phyloP scores from a whole-genome alignment of 306 rosid genomes.

The Senna tora region DNA sequence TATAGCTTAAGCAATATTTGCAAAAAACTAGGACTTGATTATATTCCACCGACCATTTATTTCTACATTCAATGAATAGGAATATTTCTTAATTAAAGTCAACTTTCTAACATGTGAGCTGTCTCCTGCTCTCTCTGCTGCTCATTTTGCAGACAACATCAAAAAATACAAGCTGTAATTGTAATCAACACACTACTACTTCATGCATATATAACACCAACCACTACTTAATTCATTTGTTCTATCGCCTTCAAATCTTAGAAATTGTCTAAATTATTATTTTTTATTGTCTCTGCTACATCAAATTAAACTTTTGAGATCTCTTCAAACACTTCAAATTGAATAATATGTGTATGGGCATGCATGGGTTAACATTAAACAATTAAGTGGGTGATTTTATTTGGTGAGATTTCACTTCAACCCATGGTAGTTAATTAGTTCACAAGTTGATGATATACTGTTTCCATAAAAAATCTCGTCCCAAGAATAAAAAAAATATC shows the following conservation, averaged over 20 bases:
- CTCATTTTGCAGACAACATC: slow-evolving; percentile 32
- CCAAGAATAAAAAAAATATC: neutral
- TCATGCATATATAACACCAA: too few relatives aligned
- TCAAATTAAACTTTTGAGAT: neutral
- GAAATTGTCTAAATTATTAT: too few relatives aligned
- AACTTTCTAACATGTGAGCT: slow-evolving; percentile 38
- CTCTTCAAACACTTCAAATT: neutral
- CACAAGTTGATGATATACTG: neutral
- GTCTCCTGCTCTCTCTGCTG: slow-evolving; percentile 35
- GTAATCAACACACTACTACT: too few relatives aligned
- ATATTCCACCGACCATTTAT: slow-evolving; percentile 15
- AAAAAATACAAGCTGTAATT: slow-evolving; percentile 38
- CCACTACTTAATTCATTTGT: too few relatives aligned
- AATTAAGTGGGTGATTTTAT: slow-evolving; percentile 24
- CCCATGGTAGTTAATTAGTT: too few relatives aligned
- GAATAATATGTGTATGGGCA: too few relatives aligned
- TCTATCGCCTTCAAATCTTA: too few relatives aligned
- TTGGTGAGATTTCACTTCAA: slow-evolving; percentile 10
- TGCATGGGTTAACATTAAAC: too few relatives aligned
- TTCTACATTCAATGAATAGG: slow-evolving; percentile 34
- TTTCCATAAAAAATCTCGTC: slow-evolving; percentile 27
- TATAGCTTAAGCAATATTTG: neutral
- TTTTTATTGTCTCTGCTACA: neutral
- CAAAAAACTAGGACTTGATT: slow-evolving; percentile 6
- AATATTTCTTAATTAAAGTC: slow-evolving; percentile 34